These are phyloP conservation scores for Asterella californica DNA, from an alignment of 225 moss, liverwort and hornwort genomes.

Conservation along the genomic window DNA sequence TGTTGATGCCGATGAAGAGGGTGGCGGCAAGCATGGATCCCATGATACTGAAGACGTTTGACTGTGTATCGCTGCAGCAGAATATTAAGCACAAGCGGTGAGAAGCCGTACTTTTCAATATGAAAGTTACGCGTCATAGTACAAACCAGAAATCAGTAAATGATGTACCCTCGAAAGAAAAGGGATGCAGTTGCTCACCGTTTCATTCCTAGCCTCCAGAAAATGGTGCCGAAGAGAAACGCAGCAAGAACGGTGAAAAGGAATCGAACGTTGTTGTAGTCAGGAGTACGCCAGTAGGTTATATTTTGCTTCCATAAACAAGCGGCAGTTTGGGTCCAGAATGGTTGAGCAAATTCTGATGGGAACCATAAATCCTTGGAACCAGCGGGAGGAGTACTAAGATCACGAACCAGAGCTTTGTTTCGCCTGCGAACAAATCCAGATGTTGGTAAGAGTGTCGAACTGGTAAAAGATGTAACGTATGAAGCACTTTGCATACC, in stretches of 20 bases:
- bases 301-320: conserved; percentile 83
- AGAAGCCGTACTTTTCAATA: not conserved
- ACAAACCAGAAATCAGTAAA: not conserved
- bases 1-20: conserved; percentile 40
- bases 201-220: conserved; percentile 64
- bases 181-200: conserved; percentile 25
- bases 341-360: conserved; percentile 52
- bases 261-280: conserved; percentile 70
- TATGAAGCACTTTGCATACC: not conserved
- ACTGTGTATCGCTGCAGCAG: conserved; percentile 4
- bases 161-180: not conserved
- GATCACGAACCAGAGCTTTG: conserved; percentile 50
- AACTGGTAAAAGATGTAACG: not conserved
- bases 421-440: conserved; percentile 45
- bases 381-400: conserved; percentile 34
- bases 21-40: conserved; percentile 35
- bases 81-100: not conserved
- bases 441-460: not conserved
- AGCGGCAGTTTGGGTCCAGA: conserved; percentile 46
- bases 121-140: not conserved
- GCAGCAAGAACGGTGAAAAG: conserved; percentile 64
- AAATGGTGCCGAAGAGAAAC: conserved; percentile 62
- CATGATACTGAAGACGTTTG: conserved; percentile 33
- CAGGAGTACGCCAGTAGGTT: conserved; percentile 78
- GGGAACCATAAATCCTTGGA: conserved; percentile 50